phyloP scores from a whole-genome alignment of 495 filamentous ascomycete genomes.

The Cercophora scortea region DNA sequence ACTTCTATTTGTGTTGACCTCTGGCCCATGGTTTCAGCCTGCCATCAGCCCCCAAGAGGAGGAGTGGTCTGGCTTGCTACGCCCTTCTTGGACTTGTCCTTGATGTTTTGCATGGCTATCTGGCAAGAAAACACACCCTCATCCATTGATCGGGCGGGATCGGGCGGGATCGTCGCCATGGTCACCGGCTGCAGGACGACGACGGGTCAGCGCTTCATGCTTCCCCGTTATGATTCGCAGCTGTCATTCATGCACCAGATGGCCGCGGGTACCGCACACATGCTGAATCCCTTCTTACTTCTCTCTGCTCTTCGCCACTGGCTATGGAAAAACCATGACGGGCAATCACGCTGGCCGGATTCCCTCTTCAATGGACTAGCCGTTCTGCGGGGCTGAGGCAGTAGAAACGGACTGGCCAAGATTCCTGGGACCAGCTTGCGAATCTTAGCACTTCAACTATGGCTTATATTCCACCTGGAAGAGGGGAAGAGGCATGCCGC shows the following conservation, averaged over 20 bases:
- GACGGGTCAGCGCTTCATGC: constrained; percentile 3
- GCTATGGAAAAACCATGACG: not conserved
- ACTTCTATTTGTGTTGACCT: no score
- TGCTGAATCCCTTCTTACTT: not conserved
- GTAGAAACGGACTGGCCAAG: constrained; percentile 1
- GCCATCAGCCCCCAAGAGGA: no score
- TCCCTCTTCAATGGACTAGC: not conserved
- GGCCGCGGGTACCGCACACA: constrained; percentile 7
- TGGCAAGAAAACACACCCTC: not conserved
- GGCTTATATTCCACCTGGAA: not conserved
- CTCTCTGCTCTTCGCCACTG: not conserved
- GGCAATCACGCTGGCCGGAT: not conserved
- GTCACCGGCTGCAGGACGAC: constrained; percentile 5
- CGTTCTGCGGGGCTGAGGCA: not conserved
- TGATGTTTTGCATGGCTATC: not conserved
- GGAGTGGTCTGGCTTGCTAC: no score
- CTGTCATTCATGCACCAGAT: constrained; percentile 14
- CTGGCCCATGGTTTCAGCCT: no score
- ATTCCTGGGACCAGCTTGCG: not conserved
- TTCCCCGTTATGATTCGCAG: constrained; percentile 16
- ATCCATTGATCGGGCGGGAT: constrained; percentile 5
- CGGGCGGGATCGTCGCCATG: constrained; percentile 9
- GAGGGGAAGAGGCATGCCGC: constrained; percentile 5
- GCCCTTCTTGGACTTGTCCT: no score
- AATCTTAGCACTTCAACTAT: constrained; percentile 6